These are phyloP conservation scores for Heterococcus sp. DNA, from an alignment of 108 stramenopile genomes.

Conservation along the genomic window DNA sequence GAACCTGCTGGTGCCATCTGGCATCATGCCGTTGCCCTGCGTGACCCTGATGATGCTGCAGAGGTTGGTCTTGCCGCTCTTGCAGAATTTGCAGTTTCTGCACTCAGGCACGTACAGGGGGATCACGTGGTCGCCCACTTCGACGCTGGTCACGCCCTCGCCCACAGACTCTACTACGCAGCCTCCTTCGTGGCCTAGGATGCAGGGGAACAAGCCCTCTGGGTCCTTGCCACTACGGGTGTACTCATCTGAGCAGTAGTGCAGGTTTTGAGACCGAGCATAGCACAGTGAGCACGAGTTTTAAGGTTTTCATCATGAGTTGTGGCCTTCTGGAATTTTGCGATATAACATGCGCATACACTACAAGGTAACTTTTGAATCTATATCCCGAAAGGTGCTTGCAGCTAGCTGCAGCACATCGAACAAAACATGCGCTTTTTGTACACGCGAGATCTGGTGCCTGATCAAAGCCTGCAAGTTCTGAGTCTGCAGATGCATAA, in stretches of 20 bases:
- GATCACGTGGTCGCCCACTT: conserved; percentile 79
- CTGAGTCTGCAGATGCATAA: background rate
- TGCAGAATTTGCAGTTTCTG: conserved; percentile 78
- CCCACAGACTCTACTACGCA: conserved; percentile 80
- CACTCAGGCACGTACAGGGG: conserved; percentile 34
- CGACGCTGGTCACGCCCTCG: conserved; percentile 71
- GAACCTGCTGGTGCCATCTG: conserved; percentile 71
- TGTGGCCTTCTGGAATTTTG: no score
- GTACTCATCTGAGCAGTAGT: conserved; percentile 46
- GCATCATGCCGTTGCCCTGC: conserved; percentile 83
- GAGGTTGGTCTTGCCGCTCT: conserved; percentile 77
- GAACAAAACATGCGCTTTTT: no score
- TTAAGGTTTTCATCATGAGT: no score
- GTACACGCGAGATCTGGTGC: no score
- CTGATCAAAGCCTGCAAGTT: no score
- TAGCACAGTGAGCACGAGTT: no score
- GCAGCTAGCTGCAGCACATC: no score
- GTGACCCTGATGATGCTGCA: conserved; percentile 80
- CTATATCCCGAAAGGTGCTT: no score
- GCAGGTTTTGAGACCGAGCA: no score
- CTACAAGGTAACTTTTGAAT: no score
- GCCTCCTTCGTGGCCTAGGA: conserved; percentile 65
- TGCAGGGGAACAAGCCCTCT: conserved; percentile 80
- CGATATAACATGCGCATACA: no score
- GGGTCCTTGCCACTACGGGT: conserved; percentile 80